Percentiles rank a stretch among this genome's conserved stretches.
Conservation (phyloP, 805 yeast genomes). For the Nakazawaea ambrosiae region DNA sequence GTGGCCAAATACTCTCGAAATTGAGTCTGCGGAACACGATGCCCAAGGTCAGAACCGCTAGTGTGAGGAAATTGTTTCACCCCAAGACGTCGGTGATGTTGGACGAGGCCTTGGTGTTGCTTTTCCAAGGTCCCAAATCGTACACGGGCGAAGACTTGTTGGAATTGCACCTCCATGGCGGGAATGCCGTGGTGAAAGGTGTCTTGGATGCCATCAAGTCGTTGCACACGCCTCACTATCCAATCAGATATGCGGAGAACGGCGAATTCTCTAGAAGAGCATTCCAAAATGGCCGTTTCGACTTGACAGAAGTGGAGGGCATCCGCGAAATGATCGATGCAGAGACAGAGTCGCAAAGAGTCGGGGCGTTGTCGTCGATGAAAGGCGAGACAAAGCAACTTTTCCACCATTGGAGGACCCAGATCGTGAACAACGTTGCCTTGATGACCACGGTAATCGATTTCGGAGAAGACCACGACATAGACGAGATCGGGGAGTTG, state of each 20-base stretch:
- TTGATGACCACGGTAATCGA: slow-evolving; percentile 83
- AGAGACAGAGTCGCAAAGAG: slow-evolving; percentile 84
- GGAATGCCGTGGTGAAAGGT: slow-evolving; percentile 71
- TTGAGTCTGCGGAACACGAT: slow-evolving; percentile 33
- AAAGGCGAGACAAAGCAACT: slow-evolving; percentile 55
- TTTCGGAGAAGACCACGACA: slow-evolving; percentile 89
- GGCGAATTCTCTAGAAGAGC: slow-evolving; percentile 92
- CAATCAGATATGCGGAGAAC: slow-evolving; percentile 77
- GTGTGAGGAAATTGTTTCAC: slow-evolving; percentile 48
- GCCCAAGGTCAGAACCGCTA: slow-evolving; percentile 49
- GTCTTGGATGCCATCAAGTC: slow-evolving; percentile 55
- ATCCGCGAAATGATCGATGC: slow-evolving; percentile 85
- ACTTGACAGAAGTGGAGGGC: slow-evolving; percentile 87
- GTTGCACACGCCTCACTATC: slow-evolving; percentile 38
- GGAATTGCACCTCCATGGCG: slow-evolving; percentile 93
- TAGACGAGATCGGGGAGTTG: slow-evolving; percentile 53
- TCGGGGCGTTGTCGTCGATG: slow-evolving; percentile 66
- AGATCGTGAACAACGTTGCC: slow-evolving; percentile 61
- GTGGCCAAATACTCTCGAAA: slow-evolving; percentile 33
- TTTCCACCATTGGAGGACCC: slow-evolving; percentile 61
- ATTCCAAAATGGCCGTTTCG: slow-evolving; percentile 75
- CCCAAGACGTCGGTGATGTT: slow-evolving; percentile 36
- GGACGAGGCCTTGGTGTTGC: slow-evolving; percentile 72
- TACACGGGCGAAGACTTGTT: slow-evolving; percentile 90
- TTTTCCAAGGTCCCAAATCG: slow-evolving; percentile 65